A percentile compares a stretch with the other conserved stretches of the same genome.
Conservation (phyloP, 257 asterid genomes). For the Avicennia marina region DNA sequence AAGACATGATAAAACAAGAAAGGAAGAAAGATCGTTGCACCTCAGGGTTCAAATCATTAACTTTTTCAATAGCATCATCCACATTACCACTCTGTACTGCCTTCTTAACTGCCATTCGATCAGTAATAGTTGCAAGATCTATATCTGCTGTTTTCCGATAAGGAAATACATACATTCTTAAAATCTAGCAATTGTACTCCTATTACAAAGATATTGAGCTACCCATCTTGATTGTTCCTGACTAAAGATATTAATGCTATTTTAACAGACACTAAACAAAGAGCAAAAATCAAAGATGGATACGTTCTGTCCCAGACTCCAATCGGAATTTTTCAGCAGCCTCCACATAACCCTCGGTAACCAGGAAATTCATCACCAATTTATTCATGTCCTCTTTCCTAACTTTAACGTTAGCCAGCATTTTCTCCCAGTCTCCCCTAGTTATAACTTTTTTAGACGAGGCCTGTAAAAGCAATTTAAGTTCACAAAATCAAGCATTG, state of each 20-base stretch:
- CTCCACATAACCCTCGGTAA: constrained; percentile 79
- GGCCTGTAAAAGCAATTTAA: constrained; percentile 39
- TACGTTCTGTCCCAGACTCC: constrained; percentile 90
- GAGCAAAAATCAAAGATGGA: constrained; percentile 34
- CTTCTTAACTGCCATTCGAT: constrained; percentile 86
- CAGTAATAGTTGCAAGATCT: constrained; percentile 79
- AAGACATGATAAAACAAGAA: neutral
- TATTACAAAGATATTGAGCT: neutral
- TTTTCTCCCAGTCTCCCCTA: constrained; percentile 80
- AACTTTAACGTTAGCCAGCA: constrained; percentile 52
- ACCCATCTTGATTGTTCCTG: no score
- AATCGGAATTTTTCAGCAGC: constrained; percentile 70
- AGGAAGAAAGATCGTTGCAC: constrained; percentile 28
- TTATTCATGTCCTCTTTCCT: constrained; percentile 76
- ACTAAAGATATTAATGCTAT: neutral
- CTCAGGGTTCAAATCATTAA: constrained; percentile 91
- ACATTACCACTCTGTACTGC: constrained; percentile 85
- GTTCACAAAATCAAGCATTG: constrained; percentile 11
- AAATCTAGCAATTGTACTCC: neutral
- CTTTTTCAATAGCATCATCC: constrained; percentile 92
- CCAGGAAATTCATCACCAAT: constrained; percentile 85
- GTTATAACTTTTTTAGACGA: constrained; percentile 59
- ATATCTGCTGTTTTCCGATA: constrained; percentile 68
- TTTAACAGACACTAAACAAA: neutral
- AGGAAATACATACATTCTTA: constrained; percentile 28